These are phyloP conservation scores for Arthrobotrys megalospora DNA, from an alignment of 2,329 filamentous ascomycete species.

Conservation along the genomic window DNA sequence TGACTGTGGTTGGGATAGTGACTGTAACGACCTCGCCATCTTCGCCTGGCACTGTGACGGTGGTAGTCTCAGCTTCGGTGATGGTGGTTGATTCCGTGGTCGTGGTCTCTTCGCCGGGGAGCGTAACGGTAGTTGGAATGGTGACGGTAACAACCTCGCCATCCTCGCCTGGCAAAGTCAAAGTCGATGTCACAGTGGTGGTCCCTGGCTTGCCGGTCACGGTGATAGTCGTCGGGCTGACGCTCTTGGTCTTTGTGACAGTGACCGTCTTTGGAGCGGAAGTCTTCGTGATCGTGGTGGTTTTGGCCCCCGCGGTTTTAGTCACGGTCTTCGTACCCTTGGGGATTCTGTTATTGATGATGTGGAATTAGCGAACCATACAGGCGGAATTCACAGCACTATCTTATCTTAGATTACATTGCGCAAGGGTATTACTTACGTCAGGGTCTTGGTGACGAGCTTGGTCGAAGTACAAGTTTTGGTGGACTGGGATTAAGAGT, in stretches of 20 bases:
- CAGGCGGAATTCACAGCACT: too few species aligned
- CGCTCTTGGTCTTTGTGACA: constrained; percentile 2
- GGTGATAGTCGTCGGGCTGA: not conserved
- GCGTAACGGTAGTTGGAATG: constrained; percentile 2
- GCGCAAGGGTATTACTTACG: not conserved
- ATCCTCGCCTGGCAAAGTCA: constrained; percentile 14
- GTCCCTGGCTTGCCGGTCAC: constrained; percentile 7
- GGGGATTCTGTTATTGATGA: not conserved
- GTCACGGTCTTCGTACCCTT: constrained; percentile 1
- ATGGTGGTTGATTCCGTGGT: constrained; percentile 10
- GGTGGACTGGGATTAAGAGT: constrained; percentile 15
- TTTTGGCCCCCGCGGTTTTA: constrained; percentile 14
- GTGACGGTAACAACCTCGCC: constrained; percentile 10
- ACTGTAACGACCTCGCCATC: constrained; percentile 10
- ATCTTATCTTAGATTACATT: not conserved
- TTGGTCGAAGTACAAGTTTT: constrained; percentile 11
- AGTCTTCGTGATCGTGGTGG: constrained; percentile 16
- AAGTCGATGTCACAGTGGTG: constrained; percentile 6
- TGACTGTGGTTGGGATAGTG: constrained; percentile 13
- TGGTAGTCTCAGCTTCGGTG: constrained; percentile 9
- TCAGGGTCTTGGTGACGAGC: constrained; percentile 8
- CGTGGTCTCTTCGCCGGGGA: not conserved
- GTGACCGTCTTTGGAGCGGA: constrained; percentile 15
- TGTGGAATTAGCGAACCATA: too few species aligned
- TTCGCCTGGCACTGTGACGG: constrained; percentile 14